Base-by-base conservation (phyloP, 2,329 filamentous ascomycete species). In the Ascocoryne sarcoides region DNA sequence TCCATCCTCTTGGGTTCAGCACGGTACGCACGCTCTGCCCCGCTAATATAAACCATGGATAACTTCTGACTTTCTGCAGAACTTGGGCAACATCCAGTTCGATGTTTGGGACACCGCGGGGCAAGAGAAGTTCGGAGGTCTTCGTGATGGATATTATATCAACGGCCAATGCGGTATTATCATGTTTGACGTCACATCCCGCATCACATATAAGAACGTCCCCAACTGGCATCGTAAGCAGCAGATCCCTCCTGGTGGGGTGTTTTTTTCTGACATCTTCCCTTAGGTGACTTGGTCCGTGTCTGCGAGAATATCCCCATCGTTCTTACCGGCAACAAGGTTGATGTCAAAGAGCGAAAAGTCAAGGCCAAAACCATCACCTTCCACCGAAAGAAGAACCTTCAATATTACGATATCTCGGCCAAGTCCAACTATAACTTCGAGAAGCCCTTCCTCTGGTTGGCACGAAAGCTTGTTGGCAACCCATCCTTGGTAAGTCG, bases 391-490 rank as follows among this genome's bases (percentile, higher is more conserved):
- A 98, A 98, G 86, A 98, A 98, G 83, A 98, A 96, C 73, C 82
- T 98, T 39, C 92, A 98, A 73, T 98, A 96, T 80, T 98, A 98
- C 78, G 92, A 96, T 60, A 96, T 96, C 66, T 95, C 88, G 31
- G 92, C 92, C 70, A 98, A 96, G 77, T 95, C 89, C 63, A 96
- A 96, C 79, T 96, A 98, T 75, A 96, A 96, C 82, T 96, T 96
- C 69, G 90, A 96, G 82, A 98, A 96, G 81, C 90, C 90, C 51
- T 96, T 98, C 86, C 83, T 96, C 60, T 96, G 92, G 92, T 83
- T 98, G 60, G 90, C 89, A 57, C 82, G 92, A 68, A 98, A 98
- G 82, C 82, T 98, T 44, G 89, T 95, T 58, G 92, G 90, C 68
- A 96, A 96, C 77, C 75, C 86, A 60, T 67, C 71, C 61, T 70